These are phyloP conservation scores for Lentinus tigrinus DNA, from an alignment of 768 basidiomycete species.

Conservation along the genomic window DNA sequence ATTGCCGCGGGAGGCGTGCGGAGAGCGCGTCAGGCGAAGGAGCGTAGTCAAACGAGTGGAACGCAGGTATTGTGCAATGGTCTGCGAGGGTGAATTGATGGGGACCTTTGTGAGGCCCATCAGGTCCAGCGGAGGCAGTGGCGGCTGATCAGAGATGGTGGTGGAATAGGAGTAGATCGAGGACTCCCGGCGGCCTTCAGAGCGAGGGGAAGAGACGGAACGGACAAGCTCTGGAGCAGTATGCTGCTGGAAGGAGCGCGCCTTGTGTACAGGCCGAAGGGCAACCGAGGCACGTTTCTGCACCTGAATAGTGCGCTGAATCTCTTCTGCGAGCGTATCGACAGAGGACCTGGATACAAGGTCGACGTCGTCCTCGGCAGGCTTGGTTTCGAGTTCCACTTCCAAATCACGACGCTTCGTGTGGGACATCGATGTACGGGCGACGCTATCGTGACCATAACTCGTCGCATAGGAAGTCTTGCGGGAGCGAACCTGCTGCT, in stretches of 20 bases:
- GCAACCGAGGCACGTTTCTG: slow-evolving; percentile 43
- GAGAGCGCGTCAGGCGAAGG: slow-evolving; percentile 73
- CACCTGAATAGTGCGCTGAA: slow-evolving; percentile 64
- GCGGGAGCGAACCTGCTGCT: slow-evolving; percentile 43
- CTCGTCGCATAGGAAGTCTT: slow-evolving; percentile 49
- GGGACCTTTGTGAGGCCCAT: slow-evolving; percentile 42
- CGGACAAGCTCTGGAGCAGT: slow-evolving; percentile 20
- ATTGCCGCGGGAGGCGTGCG: slow-evolving; percentile 72
- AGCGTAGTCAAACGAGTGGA: slow-evolving; percentile 84
- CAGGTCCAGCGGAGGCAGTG: slow-evolving; percentile 25
- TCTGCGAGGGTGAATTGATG: slow-evolving; percentile 54
- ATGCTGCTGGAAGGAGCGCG: slow-evolving; percentile 27
- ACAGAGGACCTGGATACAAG: slow-evolving; percentile 78
- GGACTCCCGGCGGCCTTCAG: slow-evolving; percentile 23
- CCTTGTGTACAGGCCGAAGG: slow-evolving; percentile 30
- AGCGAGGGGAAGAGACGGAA: slow-evolving; percentile 17
- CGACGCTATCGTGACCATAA: slow-evolving; percentile 37
- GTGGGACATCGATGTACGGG: slow-evolving; percentile 30
- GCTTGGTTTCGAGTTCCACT: slow-evolving; percentile 45
- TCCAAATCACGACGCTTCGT: slow-evolving; percentile 54
- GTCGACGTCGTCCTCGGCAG: slow-evolving; percentile 60
- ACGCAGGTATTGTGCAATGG: slow-evolving; percentile 83
- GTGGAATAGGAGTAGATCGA: slow-evolving; percentile 29
- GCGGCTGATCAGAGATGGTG: slow-evolving; percentile 23
- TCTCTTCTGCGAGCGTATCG: slow-evolving; percentile 86